Percentiles rank a stretch among this genome's conserved stretches.
phyloP scores from a whole-genome alignment of 257 asterid species.

The Craterostigma plantagineum region DNA sequence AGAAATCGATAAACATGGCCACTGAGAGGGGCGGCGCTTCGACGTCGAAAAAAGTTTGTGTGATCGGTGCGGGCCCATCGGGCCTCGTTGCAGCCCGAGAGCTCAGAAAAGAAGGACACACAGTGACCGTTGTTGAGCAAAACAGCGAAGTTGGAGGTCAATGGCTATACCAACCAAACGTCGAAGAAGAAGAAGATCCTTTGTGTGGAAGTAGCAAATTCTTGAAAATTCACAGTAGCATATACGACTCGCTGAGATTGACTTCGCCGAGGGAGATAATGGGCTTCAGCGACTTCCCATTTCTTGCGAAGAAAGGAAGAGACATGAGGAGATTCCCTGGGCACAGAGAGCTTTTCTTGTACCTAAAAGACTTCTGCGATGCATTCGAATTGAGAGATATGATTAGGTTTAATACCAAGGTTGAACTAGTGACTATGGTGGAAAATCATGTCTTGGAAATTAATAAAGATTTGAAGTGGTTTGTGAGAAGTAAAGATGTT shows the following conservation, averaged over 20 bases:
- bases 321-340: slow-evolving; percentile 79
- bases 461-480: slow-evolving; percentile 40
- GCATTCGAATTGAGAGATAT: slow-evolving; percentile 46
- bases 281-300: slow-evolving; percentile 83
- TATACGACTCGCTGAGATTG: slow-evolving; percentile 47
- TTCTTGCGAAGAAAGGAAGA: slow-evolving; percentile 34
- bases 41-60: slow-evolving; percentile 22
- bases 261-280: slow-evolving; percentile 56
- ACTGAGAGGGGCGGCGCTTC: no score
- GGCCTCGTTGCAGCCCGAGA: slow-evolving; percentile 84
- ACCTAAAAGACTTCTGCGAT: slow-evolving; percentile 56
- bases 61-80: slow-evolving; percentile 70
- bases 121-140: slow-evolving; percentile 66
- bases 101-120: slow-evolving; percentile 61
- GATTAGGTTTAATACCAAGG: slow-evolving; percentile 57
- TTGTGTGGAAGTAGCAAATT: slow-evolving; percentile 27
- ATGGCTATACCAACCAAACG: slow-evolving; percentile 54
- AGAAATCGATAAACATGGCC: no score
- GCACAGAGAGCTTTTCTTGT: slow-evolving; percentile 43
- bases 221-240: slow-evolving; percentile 71
- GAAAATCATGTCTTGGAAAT: no score
- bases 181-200: slow-evolving; percentile 34
- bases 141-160: slow-evolving; percentile 80
- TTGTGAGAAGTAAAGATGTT: slow-evolving; percentile 32
- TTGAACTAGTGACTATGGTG: slow-evolving; percentile 51